These are phyloP conservation scores for Tranzscheliella williamsii DNA, from an alignment of 1,284 basidiomycete species.

Conservation along the genomic window DNA sequence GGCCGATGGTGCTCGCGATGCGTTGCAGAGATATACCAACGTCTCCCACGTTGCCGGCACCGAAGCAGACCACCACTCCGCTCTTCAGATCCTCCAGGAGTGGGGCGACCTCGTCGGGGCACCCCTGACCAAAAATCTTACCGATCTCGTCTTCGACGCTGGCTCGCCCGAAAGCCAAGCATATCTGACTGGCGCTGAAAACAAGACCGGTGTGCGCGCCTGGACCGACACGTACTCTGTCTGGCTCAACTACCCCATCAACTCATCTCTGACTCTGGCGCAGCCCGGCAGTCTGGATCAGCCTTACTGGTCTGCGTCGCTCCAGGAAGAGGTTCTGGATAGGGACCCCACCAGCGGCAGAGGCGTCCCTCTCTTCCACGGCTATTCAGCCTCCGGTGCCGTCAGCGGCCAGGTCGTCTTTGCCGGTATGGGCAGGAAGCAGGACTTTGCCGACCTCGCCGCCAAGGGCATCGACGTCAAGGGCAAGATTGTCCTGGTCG, in stretches of 20 bases:
- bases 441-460: slow-evolving; percentile 69
- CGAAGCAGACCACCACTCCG: slow-evolving; percentile 40
- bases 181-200: slow-evolving; percentile 25
- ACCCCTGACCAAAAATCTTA: slow-evolving; percentile 27
- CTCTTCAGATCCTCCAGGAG: slow-evolving; percentile 39
- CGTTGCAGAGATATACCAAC: slow-evolving; percentile 47
- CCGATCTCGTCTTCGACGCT: slow-evolving; percentile 50
- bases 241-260: slow-evolving; percentile 55
- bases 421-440: slow-evolving; percentile 77
- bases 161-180: slow-evolving; percentile 42
- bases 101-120: slow-evolving; percentile 52
- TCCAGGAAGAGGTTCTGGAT: slow-evolving; percentile 61
- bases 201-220: slow-evolving; percentile 28
- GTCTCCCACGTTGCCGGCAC: slow-evolving; percentile 48
- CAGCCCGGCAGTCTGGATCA: slow-evolving; percentile 32
- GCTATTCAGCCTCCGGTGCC: slow-evolving; percentile 60
- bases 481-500: slow-evolving; percentile 79
- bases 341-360: slow-evolving; percentile 63
- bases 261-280: slow-evolving; percentile 45
- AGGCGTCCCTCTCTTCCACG: slow-evolving; percentile 63
- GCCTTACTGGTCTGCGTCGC: slow-evolving; percentile 69
- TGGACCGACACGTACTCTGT: slow-evolving; percentile 59
- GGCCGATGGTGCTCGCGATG: slow-evolving; percentile 32
- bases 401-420: slow-evolving; percentile 73
- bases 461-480: slow-evolving; percentile 71